Percentiles rank a stretch among this genome's conserved stretches.
Conservation (phyloP, 179 eudicot genomes). For the Silene coronaria region DNA sequence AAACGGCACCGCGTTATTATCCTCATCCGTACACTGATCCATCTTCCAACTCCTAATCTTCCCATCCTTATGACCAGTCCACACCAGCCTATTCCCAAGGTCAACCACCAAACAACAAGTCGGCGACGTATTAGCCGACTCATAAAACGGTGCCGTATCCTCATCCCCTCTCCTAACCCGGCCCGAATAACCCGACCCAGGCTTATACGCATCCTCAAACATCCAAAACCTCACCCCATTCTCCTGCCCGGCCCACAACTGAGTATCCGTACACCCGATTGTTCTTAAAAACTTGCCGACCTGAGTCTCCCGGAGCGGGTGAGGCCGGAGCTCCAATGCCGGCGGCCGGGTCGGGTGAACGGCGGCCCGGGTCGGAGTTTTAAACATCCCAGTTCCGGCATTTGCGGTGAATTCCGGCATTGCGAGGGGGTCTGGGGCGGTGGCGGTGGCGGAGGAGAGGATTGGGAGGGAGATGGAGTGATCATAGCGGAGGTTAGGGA, state of each 20-base stretch:
- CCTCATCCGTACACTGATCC: conserved; percentile 35
- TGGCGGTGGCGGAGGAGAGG: neutral
- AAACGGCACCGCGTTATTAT: conserved; percentile 27
- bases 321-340: conserved; percentile 82
- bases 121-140: conserved; percentile 60
- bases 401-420: conserved; percentile 50
- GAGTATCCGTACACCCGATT: conserved; percentile 70
- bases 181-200: conserved; percentile 61
- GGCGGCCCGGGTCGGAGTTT: conserved; percentile 60
- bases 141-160: conserved; percentile 86
- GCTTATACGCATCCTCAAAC: conserved; percentile 48
- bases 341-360: conserved; percentile 82
- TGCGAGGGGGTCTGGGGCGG: conserved; percentile 8
- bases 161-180: conserved; percentile 79
- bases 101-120: conserved; percentile 66
- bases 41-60: conserved; percentile 87
- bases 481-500: conserved; percentile 16
- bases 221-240: conserved; percentile 84
- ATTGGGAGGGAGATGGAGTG: conserved; percentile 31
- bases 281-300: conserved; percentile 73
- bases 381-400: conserved; percentile 55
- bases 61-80: conserved; percentile 98
- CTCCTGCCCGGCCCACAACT: conserved; percentile 96
- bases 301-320: conserved; percentile 91
- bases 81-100: conserved; percentile 65